A percentile compares a stretch with the other conserved stretches of the same genome.
phyloP scores from a whole-genome alignment of 306 rosid genomes.

The Astragalus glycyphyllos region DNA sequence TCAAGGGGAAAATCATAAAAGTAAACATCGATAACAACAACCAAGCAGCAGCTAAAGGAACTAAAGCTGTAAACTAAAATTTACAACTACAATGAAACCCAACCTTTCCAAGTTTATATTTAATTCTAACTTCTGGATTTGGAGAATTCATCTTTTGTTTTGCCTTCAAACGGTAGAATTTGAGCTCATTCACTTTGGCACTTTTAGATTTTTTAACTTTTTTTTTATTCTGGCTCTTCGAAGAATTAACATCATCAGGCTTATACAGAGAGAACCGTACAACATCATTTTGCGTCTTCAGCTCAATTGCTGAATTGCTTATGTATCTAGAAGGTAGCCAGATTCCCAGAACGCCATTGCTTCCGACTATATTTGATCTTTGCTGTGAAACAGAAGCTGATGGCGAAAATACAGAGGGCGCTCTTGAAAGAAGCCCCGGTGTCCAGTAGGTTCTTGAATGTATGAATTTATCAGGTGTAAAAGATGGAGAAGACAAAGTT shows the following conservation, averaged over 20 bases:
- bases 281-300: constrained; percentile 55
- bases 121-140: constrained; percentile 88
- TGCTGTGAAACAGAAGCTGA: constrained; percentile 34
- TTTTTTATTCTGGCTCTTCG: constrained; percentile 43
- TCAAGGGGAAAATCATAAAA: constrained; percentile 3
- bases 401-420: constrained; percentile 11
- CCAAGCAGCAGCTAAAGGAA: constrained; percentile 28
- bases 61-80: constrained; percentile 23
- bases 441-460: constrained; percentile 42
- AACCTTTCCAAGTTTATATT: constrained; percentile 88
- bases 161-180: constrained; percentile 83
- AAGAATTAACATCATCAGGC: constrained; percentile 28
- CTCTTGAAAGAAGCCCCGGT: constrained; percentile 39
- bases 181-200: constrained; percentile 81
- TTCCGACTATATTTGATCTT: constrained; percentile 37
- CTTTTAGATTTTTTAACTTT: constrained; percentile 63
- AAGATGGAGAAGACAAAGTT: constrained; percentile 41
- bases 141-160: constrained; percentile 86
- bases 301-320: constrained; percentile 62
- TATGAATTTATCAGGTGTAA: constrained; percentile 26
- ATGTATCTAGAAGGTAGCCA: constrained; percentile 50
- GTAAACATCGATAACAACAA: constrained; percentile 14
- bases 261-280: constrained; percentile 67
- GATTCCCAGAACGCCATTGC: constrained; percentile 44
- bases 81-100: constrained; percentile 5